Base-by-base conservation (phyloP, 805 yeast species). In the Candida peoriensis region DNA sequence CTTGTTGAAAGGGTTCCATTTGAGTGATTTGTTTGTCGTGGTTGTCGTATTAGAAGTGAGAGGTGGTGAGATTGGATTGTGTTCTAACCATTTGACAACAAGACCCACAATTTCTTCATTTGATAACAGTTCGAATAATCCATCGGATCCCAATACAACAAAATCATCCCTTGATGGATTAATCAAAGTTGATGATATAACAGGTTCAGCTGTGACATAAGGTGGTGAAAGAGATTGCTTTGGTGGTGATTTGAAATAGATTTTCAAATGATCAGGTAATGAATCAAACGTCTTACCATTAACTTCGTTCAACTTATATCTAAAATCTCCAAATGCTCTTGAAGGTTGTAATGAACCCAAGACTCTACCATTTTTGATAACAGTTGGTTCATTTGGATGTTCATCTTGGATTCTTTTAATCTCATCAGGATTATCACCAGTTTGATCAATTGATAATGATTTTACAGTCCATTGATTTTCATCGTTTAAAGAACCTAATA, bases 151-250 rank as follows among this genome's bases (percentile, higher is more conserved):
- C 74, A 93, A 67, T 21, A 93, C 95, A 56, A 93, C 63, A 50
- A 93, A 93, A 54, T 87, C 93, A 45, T 84, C 79, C 44, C 80
- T 76, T 15, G 70, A 66, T 1, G 88, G 81, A 33, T 71, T 70
- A 32, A 89, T 72, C 50, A 79, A 76, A 10, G 89, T 81, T 2
- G 95, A 79, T 3, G 96, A 82, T 18, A 89, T 70, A 20, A 83
- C 95, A 1, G 98, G 98, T 57, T 82, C 89, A 1, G 98, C 97
- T 1, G 98, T 93, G 24, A 93, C 97, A 57, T 93, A 93, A 0
- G 98, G 98, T 4, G 98, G 98, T 2, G 96, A 81, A 40, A 78
- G 67, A 41, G 86, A 70, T 46, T 76, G 74, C 34, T 75, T 74
- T 21, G 94, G 94, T 28, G 66, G 65, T 17, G 84, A 74, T 54